These are phyloP conservation scores for Sporothrix mexicana DNA, from an alignment of 2,329 filamentous ascomycete species.

Conservation along the genomic window DNA sequence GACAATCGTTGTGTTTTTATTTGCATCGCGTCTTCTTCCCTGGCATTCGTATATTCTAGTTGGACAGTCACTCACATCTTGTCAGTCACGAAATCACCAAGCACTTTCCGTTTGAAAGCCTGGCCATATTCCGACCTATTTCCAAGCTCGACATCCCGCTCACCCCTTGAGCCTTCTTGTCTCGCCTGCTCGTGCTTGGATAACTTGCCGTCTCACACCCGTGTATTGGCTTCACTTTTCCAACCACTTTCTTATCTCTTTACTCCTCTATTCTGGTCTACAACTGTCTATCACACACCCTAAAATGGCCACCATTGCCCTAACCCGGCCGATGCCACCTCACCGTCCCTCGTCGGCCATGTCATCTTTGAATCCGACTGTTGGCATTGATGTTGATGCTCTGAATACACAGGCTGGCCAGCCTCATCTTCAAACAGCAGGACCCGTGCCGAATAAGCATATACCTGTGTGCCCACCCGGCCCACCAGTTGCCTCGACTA, in stretches of 20 bases:
- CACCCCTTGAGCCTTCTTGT: no score
- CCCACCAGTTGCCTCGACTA: slow-evolving; percentile 52
- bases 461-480: slow-evolving; percentile 88
- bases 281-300: no score
- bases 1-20: no score
- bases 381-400: slow-evolving; percentile 49
- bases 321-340: slow-evolving; percentile 47
- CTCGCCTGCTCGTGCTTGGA: no score
- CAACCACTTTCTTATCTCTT: neutral
- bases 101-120: no score
- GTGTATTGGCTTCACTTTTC: neutral
- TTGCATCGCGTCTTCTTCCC: no score
- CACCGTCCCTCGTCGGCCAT: slow-evolving; percentile 45
- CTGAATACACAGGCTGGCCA: slow-evolving; percentile 42
- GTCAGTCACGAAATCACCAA: no score
- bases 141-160: no score
- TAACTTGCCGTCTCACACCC: neutral
- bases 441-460: slow-evolving; percentile 82
- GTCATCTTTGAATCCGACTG: slow-evolving; percentile 43
- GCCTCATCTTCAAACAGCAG: slow-evolving; percentile 42
- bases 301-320: slow-evolving; percentile 61
- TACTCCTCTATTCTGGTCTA: no score
- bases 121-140: no score
- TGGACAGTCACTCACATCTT: no score
- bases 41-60: no score